Conservation (phyloP, 2,329 filamentous ascomycete species). For the Claviceps lovelessii region DNA sequence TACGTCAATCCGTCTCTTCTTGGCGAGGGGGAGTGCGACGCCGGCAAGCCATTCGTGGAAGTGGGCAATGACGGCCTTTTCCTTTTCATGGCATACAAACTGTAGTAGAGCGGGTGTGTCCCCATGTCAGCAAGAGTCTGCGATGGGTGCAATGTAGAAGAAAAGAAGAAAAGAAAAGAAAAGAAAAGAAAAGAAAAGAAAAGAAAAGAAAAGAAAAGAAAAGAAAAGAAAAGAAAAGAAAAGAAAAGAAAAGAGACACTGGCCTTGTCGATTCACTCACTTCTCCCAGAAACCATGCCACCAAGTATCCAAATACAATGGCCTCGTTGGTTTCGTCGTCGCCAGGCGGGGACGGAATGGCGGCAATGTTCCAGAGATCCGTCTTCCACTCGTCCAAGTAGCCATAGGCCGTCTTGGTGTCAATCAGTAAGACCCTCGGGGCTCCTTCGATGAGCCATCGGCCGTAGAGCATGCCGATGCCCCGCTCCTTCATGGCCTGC, state of each 20-base stretch:
- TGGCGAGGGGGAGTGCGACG: constrained; percentile 79
- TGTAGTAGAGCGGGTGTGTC: constrained; percentile 20
- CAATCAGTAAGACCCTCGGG: constrained; percentile 82
- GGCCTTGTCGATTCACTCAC: constrained; percentile 33
- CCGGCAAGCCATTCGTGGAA: constrained; percentile 98
- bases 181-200: no score
- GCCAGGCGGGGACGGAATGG: constrained; percentile 81
- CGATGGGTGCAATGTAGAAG: background rate
- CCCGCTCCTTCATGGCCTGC: constrained; percentile 81
- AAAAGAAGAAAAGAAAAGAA: background rate
- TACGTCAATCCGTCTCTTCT: constrained; percentile 87
- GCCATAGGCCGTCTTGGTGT: constrained; percentile 83
- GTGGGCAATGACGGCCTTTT: constrained; percentile 85
- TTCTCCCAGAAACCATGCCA: constrained; percentile 97
- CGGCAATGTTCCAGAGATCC: constrained; percentile 83
- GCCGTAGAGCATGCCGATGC: constrained; percentile 80
- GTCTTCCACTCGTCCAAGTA: constrained; percentile 94
- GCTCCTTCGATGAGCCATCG: constrained; percentile 97
- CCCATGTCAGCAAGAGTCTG: background rate
- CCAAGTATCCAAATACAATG: constrained; percentile 92
- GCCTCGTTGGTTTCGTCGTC: constrained; percentile 96
- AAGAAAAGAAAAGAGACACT: background rate
- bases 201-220: no score
- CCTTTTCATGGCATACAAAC: constrained; percentile 90
- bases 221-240: background rate